Evolutionary conservation across 441 rosid genomes (phyloP).

Genomic region (Brassica hybrid): DNA sequence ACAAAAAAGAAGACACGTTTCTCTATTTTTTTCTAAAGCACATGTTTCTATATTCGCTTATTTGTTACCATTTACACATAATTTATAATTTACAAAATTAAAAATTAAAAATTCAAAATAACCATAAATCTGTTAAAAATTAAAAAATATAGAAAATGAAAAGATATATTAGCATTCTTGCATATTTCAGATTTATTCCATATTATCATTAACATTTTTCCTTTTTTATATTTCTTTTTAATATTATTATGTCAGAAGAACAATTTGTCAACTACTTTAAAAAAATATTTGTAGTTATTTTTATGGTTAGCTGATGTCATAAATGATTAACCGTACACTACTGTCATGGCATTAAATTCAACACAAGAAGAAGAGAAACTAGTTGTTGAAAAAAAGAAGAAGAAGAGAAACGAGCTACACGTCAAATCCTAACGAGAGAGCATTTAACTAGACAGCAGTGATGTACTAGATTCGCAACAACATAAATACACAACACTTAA

Average conservation of each 20-base stretch:
- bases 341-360: slow-evolving; percentile 13
- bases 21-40: not conserved
- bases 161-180: not conserved
- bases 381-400: not conserved
- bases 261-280: not conserved
- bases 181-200: not conserved
- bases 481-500: slow-evolving; percentile 4
- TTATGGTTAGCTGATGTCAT: not conserved
- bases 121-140: not conserved
- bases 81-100: not conserved
- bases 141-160: not conserved
- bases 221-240: not conserved
- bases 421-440: slow-evolving; percentile 15
- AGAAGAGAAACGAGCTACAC: not conserved
- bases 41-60: not conserved
- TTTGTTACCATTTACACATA: slow-evolving; percentile 20
- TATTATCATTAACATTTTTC: not conserved
- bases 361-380: not conserved
- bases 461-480: slow-evolving; percentile 41
- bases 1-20: not conserved
- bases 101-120: not conserved
- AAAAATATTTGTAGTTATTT: not conserved
- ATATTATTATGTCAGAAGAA: not conserved
- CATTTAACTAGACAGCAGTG: slow-evolving; percentile 39
- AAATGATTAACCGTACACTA: not conserved